Evolutionary conservation across 2,329 filamentous ascomycete genomes (phyloP).

Genomic region (Sporothrix euskadiensis): DNA sequence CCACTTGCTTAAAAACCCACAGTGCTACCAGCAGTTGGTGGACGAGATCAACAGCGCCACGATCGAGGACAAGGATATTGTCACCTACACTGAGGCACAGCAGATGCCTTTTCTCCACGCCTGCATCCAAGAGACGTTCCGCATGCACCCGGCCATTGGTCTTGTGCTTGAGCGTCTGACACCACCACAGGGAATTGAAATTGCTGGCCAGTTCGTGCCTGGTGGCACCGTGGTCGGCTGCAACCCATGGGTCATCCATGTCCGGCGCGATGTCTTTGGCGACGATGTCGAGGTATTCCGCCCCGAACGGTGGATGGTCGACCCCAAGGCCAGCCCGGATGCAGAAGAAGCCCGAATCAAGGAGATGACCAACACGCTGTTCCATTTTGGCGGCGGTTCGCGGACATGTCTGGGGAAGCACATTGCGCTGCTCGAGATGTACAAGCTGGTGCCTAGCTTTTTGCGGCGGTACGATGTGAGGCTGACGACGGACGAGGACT

Average conservation of each 20-base stretch:
- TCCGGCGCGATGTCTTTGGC: conserved; percentile 39
- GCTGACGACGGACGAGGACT: conserved; percentile 34
- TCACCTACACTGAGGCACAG: conserved; percentile 29
- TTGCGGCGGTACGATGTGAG: conserved; percentile 41
- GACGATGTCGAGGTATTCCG: conserved; percentile 42
- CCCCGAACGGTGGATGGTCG: conserved; percentile 47
- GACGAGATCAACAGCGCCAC: conserved; percentile 15
- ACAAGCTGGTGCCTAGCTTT: conserved; percentile 46
- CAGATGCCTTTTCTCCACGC: conserved; percentile 50
- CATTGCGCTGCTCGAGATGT: conserved; percentile 47
- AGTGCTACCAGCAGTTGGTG: not conserved
- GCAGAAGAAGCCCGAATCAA: conserved; percentile 33
- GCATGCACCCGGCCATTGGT: conserved; percentile 43
- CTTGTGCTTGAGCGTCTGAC: conserved; percentile 21
- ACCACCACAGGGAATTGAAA: conserved; percentile 16
- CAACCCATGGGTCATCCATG: conserved; percentile 43
- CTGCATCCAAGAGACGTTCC: conserved; percentile 50
- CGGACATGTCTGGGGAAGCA: conserved; percentile 49
- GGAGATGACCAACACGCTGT: not conserved
- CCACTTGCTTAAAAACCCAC: conserved; percentile 32
- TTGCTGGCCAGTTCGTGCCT: conserved; percentile 38
- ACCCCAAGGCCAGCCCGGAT: conserved; percentile 34
- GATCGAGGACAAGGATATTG: not conserved
- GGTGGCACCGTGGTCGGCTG: conserved; percentile 41
- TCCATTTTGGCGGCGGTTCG: conserved; percentile 35